phyloP scores from a whole-genome alignment of 2,329 filamentous ascomycete genomes.

The Aspergillus sergii region DNA sequence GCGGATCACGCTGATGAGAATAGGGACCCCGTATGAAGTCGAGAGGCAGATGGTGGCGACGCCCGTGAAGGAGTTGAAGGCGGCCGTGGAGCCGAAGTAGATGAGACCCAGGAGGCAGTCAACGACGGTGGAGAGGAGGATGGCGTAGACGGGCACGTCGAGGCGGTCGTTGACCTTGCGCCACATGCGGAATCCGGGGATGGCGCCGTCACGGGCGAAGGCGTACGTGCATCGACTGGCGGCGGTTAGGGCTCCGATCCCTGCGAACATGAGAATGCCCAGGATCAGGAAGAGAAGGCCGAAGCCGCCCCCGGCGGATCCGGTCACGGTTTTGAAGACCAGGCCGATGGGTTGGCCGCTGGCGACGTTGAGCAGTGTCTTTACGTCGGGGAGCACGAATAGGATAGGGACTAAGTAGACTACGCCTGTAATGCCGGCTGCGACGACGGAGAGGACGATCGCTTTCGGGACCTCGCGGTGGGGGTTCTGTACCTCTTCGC shows the following conservation, averaged over 20 bases:
- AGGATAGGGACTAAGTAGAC: slow-evolving; percentile 73
- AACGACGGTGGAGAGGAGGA: slow-evolving; percentile 68
- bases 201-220: slow-evolving; percentile 74
- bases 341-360: slow-evolving; percentile 76
- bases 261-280: slow-evolving; percentile 76
- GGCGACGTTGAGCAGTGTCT: slow-evolving; percentile 64
- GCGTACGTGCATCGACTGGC: slow-evolving; percentile 75
- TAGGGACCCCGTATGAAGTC: slow-evolving; percentile 74
- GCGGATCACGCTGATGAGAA: slow-evolving; percentile 69
- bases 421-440: slow-evolving; percentile 66
- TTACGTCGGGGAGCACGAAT: slow-evolving; percentile 72
- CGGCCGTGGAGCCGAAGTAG: slow-evolving; percentile 75
- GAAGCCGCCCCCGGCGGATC: slow-evolving; percentile 72
- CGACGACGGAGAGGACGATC: slow-evolving; percentile 69
- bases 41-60: slow-evolving; percentile 79
- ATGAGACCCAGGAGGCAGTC: slow-evolving; percentile 74
- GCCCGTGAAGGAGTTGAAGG: slow-evolving; percentile 79
- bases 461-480: slow-evolving; percentile 70
- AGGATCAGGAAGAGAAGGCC: slow-evolving; percentile 75
- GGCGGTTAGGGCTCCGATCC: slow-evolving; percentile 73
- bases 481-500: slow-evolving; percentile 71
- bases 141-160: slow-evolving; percentile 70
- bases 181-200: slow-evolving; percentile 70
- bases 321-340: slow-evolving; percentile 75
- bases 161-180: slow-evolving; percentile 65